Base-by-base conservation (phyloP, 1,284 basidiomycete genomes). In the Trametes versicolor region DNA sequence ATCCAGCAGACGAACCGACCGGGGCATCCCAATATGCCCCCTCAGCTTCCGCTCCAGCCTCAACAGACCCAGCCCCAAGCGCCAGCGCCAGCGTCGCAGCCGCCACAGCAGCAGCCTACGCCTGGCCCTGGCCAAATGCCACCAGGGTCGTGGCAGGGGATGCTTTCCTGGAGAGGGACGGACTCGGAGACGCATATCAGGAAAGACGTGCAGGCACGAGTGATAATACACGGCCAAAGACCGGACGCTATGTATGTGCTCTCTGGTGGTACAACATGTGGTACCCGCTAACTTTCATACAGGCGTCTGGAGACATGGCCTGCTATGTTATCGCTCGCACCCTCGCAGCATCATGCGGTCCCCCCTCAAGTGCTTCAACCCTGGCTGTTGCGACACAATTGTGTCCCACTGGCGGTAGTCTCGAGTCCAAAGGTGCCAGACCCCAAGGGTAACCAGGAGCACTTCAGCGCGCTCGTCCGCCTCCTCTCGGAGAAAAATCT, bases 261-360 rank as follows among this genome's bases (percentile, higher is more conserved):
- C 37, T 36, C 17, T 3, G 23, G n/a, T 53, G 9, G 37, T 39
- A 1, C 12, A n/a, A 17, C n/a, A 23, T 25, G 19, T 39, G n/a
- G 9, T 5, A 13, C 36, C 21, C 49, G 1, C 32, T 56, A 41
- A 65, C 8, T 68, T 17, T n/a, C 39, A 15, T 52, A 62, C 63
- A 91, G 89, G 66, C 82, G 76, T 48, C 68, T 78, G 8, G 79
- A 85, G 0, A 82, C 78, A 0, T 92, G 89, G 90, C 90, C 89
- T 1, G 65, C 68, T 3, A 71, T 71, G 2, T 69, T 91, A 65
- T 72, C 73, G 2, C 75, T 91, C 19, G 77, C 75, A 2, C 77
- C 82, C 5, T 80, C 83, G 39, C 77, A 74, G 56, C 82, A 85
- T 43, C 80, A 75, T 1, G 75, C 81, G 0, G 81, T 84, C 9